These are phyloP conservation scores for Aegilops longissima DNA, from an alignment of 176 grass and related monocot species.

Conservation along the genomic window DNA sequence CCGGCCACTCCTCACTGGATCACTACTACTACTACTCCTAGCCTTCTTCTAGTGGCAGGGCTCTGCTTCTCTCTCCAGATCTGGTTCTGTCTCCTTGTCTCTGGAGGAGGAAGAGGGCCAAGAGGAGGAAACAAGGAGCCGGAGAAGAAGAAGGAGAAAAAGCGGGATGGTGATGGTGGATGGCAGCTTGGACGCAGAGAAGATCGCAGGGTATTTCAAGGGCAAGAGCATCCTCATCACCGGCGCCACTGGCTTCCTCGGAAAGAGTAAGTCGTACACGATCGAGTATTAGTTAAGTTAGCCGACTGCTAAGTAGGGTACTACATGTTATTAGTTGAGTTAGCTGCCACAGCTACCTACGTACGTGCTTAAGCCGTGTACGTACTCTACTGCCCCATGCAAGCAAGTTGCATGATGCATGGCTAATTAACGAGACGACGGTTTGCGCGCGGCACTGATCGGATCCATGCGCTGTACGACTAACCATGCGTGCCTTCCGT, in stretches of 20 bases:
- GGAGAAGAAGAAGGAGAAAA: background rate
- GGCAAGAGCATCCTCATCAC: conserved; percentile 81
- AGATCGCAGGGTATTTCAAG: conserved; percentile 67
- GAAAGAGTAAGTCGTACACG: conserved; percentile 52
- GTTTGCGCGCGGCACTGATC: background rate
- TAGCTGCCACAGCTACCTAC: background rate
- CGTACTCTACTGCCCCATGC: background rate
- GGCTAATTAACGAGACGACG: background rate
- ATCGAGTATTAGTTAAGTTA: background rate
- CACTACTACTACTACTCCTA: background rate
- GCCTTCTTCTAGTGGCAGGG: background rate
- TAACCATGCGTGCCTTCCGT: background rate
- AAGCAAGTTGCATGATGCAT: background rate
- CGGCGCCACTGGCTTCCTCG: conserved; percentile 84
- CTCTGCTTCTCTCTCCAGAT: background rate
- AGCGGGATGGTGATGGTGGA: conserved; percentile 9
- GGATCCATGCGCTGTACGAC: background rate
- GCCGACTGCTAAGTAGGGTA: background rate
- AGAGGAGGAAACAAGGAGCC: background rate
- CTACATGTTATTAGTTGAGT: background rate
- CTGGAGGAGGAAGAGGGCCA: background rate
- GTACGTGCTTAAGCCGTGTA: too few relatives aligned
- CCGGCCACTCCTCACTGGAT: background rate
- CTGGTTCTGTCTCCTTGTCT: background rate
- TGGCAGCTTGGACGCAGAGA: conserved; percentile 53